Evolutionary conservation across 2,329 filamentous ascomycete genomes (phyloP).

Genomic region (Neurospora crassa): DNA sequence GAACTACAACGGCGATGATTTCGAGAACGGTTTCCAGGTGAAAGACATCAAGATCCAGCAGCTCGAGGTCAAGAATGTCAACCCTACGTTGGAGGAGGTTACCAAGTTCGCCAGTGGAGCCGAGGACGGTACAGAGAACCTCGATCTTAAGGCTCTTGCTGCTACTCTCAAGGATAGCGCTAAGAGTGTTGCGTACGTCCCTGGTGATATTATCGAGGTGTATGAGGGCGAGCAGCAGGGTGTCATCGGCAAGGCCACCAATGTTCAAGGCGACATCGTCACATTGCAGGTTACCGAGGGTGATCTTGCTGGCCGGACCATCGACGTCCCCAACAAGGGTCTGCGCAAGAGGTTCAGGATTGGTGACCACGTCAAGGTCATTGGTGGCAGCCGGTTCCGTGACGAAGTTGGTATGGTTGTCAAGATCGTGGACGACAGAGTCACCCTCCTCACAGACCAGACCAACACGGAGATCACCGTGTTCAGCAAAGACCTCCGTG

Average conservation of each 20-base stretch:
- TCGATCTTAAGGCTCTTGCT: constrained; percentile 84
- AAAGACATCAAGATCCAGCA: constrained; percentile 89
- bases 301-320: constrained; percentile 68
- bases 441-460: constrained; percentile 88
- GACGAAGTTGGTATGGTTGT: constrained; percentile 98
- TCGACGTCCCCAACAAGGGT: constrained; percentile 87
- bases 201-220: constrained; percentile 93
- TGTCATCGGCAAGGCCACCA: constrained; percentile 74
- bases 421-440: constrained; percentile 81
- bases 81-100: constrained; percentile 87
- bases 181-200: constrained; percentile 73
- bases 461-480: constrained; percentile 91
- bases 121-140: constrained; percentile 86
- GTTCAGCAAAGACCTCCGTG: constrained; percentile 92
- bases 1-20: constrained; percentile 80
- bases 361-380: constrained; percentile 97
- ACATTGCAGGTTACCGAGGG: constrained; percentile 79
- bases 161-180: constrained; percentile 81
- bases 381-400: constrained; percentile 85
- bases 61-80: constrained; percentile 79
- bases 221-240: constrained; percentile 93
- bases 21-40: constrained; percentile 84
- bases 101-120: constrained; percentile 84
- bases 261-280: constrained; percentile 86
- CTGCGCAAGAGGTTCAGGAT: constrained; percentile 86